These are phyloP conservation scores for Agaricales sp. DNA, from an alignment of 1,284 basidiomycete species.

Conservation along the genomic window DNA sequence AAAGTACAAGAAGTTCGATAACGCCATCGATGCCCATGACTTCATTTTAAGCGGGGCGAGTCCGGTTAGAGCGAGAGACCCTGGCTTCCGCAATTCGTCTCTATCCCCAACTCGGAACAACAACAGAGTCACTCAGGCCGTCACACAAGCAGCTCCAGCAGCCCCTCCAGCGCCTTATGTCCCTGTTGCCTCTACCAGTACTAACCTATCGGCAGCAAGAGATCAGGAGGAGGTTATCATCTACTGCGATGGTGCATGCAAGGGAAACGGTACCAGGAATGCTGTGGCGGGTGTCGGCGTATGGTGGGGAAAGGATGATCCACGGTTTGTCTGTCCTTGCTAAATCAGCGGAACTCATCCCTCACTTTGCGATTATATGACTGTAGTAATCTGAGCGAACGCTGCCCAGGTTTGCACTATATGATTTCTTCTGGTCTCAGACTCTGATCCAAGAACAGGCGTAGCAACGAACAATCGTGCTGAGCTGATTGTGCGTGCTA, in stretches of 20 bases:
- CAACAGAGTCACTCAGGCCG: too few species aligned
- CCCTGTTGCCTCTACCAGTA: constrained; percentile 2
- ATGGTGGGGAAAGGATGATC: constrained; percentile 60
- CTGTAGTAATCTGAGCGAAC: constrained; percentile 61
- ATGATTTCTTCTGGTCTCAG: neutral
- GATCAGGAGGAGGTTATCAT: constrained; percentile 37
- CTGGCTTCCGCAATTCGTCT: neutral
- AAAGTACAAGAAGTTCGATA: constrained; percentile 54
- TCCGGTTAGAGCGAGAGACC: constrained; percentile 1
- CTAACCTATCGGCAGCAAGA: constrained; percentile 10
- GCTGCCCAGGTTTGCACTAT: constrained; percentile 68
- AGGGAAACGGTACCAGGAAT: constrained; percentile 54
- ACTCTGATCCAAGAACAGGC: neutral
- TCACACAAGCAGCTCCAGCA: neutral
- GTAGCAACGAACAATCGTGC: constrained; percentile 63
- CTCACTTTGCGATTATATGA: constrained; percentile 2
- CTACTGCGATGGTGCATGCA: constrained; percentile 76
- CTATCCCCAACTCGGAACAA: neutral
- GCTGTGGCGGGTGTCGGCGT: constrained; percentile 66
- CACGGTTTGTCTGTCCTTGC: constrained; percentile 32
- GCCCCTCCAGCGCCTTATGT: constrained; percentile 4
- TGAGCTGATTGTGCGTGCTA: constrained; percentile 60
- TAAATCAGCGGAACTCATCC: constrained; percentile 6
- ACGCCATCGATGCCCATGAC: constrained; percentile 37
- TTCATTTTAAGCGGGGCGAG: constrained; percentile 17